Conservation (phyloP, 768 basidiomycete genomes). For the Boletus sensibilis region DNA sequence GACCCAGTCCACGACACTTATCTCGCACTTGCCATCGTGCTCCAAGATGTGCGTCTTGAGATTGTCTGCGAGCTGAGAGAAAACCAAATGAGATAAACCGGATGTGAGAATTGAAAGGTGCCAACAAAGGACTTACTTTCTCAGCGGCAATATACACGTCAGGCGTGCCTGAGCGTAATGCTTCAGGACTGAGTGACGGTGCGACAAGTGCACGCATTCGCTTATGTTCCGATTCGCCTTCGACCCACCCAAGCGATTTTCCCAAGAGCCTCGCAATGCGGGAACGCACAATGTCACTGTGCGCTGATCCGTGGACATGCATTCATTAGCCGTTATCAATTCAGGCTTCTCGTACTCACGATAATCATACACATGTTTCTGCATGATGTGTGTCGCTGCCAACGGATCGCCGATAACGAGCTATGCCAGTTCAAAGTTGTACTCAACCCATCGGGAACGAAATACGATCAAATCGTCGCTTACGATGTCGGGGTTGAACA, state of each 20-base stretch:
- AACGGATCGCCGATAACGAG: constrained; percentile 5
- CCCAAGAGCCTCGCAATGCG: constrained; percentile 6
- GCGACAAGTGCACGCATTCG: constrained; percentile 9
- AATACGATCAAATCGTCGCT: neutral
- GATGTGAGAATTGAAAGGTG: neutral
- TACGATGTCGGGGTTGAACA: constrained; percentile 6
- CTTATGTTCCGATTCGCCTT: constrained; percentile 8
- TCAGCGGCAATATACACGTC: constrained; percentile 7
- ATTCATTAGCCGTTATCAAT: neutral
- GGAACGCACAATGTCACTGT: neutral
- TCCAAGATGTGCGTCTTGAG: neutral
- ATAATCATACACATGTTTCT: constrained; percentile 9
- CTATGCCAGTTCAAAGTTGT: neutral
- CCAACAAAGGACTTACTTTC: neutral
- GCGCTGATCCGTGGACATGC: neutral
- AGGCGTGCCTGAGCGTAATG: constrained; percentile 1
- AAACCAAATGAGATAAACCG: neutral
- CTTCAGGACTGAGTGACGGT: constrained; percentile 1
- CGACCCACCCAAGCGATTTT: constrained; percentile 8
- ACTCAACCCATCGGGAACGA: neutral
- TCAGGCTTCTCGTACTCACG: neutral
- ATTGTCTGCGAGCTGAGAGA: constrained; percentile 4
- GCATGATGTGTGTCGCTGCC: constrained; percentile 6
- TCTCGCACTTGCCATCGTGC: neutral
- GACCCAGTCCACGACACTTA: constrained; percentile 5